Conservation (phyloP, 805 yeast species). For the Saturnispora bothae region DNA sequence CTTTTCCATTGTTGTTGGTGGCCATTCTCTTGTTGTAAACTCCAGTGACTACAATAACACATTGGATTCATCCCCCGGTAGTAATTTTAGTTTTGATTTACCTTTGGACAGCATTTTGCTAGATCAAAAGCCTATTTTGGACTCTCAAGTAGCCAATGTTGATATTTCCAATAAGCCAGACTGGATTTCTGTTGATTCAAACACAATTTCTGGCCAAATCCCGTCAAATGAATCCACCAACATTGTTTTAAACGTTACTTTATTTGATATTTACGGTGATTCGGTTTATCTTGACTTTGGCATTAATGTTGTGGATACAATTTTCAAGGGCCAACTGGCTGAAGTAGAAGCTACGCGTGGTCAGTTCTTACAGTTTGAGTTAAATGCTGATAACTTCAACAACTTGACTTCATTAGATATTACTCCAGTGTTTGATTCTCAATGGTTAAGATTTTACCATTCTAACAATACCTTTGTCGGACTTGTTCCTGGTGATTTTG, state of each 20-base stretch:
- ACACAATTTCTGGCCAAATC: slow-evolving; percentile 42
- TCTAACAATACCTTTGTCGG: slow-evolving; percentile 63
- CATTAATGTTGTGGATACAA: slow-evolving; percentile 39
- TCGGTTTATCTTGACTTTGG: slow-evolving; percentile 47
- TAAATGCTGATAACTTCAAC: slow-evolving; percentile 47
- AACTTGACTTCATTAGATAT: slow-evolving; percentile 41
- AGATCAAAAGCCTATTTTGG: slow-evolving; percentile 44
- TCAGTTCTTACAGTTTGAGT: slow-evolving; percentile 44
- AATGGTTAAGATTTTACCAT: slow-evolving; percentile 59
- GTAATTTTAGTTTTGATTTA: slow-evolving; percentile 40
- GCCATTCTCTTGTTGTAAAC: slow-evolving; percentile 68
- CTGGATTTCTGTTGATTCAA: slow-evolving; percentile 39
- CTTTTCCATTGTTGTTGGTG: slow-evolving; percentile 76
- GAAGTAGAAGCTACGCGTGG: slow-evolving; percentile 62
- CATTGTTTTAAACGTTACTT: slow-evolving; percentile 39
- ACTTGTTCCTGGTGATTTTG: slow-evolving; percentile 43
- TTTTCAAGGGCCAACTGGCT: slow-evolving; percentile 45
- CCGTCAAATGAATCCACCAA: slow-evolving; percentile 37
- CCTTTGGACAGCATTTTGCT: slow-evolving; percentile 57
- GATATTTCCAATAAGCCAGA: slow-evolving; percentile 43
- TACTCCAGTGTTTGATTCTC: slow-evolving; percentile 32
- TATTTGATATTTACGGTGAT: slow-evolving; percentile 53
- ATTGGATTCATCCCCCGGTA: slow-evolving; percentile 56
- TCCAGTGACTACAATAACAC: slow-evolving; percentile 33
- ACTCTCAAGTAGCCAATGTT: slow-evolving; percentile 46